These are phyloP conservation scores for Trichophyton verrucosum DNA, from an alignment of 2,329 filamentous ascomycete species.

Conservation along the genomic window DNA sequence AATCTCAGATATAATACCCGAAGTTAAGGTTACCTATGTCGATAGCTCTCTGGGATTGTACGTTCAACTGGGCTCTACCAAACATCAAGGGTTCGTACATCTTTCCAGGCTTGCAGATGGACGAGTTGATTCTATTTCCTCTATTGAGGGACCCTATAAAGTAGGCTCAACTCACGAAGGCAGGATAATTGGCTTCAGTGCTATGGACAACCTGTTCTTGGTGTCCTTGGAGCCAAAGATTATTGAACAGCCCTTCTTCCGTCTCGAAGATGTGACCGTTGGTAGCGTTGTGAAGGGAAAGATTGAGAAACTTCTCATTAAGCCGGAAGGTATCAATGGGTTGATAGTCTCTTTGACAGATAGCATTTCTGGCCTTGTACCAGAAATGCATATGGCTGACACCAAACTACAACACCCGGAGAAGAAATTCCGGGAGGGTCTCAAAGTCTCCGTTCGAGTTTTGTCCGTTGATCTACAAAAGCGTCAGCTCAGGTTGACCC, in stretches of 20 bases:
- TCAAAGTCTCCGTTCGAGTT: conserved; percentile 72
- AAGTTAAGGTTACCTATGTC: conserved; percentile 67
- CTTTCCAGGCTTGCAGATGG: conserved; percentile 86
- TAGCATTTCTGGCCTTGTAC: conserved; percentile 76
- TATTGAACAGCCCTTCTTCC: conserved; percentile 75
- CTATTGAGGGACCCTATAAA: conserved; percentile 65
- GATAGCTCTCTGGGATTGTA: conserved; percentile 73
- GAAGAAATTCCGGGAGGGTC: conserved; percentile 84
- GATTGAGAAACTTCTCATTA: conserved; percentile 72
- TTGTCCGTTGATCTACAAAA: conserved; percentile 65
- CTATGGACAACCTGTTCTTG: conserved; percentile 73
- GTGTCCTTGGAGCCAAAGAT: conserved; percentile 72
- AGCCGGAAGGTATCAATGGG: conserved; percentile 64
- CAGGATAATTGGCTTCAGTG: conserved; percentile 74
- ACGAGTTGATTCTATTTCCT: conserved; percentile 71
- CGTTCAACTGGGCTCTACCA: conserved; percentile 54
- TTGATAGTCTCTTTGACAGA: conserved; percentile 75
- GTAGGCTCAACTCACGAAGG: conserved; percentile 66
- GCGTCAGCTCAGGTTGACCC: conserved; percentile 68
- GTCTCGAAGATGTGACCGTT: conserved; percentile 78
- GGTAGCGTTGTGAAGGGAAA: conserved; percentile 70
- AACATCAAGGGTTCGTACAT: conserved; percentile 71
- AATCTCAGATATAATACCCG: conserved; percentile 59
- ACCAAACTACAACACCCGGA: conserved; percentile 80
- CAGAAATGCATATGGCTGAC: conserved; percentile 80